A percentile compares a stretch with the other conserved stretches of the same genome.
Conservation (phyloP, 1,284 basidiomycete species). For the Fereydounia khargensis region DNA sequence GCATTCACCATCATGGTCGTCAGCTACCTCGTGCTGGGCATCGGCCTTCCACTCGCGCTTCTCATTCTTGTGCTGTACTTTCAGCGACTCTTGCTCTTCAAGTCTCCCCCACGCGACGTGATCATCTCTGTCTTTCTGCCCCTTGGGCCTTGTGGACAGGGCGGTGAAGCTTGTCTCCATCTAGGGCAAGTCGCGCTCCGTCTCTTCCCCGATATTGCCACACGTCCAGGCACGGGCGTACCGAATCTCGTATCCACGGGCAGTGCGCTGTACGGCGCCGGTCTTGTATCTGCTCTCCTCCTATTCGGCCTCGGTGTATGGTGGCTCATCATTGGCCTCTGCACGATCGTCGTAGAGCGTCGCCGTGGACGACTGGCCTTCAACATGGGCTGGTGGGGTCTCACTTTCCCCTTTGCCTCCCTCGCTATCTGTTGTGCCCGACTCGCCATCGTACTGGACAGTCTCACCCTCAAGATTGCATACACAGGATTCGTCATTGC, state of each 20-base stretch:
- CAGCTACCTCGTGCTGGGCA: conserved; percentile 38
- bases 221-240: conserved; percentile 10
- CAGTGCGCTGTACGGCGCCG: conserved; percentile 42
- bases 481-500: conserved; percentile 34
- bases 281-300: conserved; percentile 36
- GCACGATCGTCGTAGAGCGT: conserved; percentile 33
- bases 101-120: conserved; percentile 39
- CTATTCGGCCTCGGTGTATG: conserved; percentile 43
- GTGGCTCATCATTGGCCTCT: conserved; percentile 37
- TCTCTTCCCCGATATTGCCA: conserved; percentile 37
- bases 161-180: conserved; percentile 44
- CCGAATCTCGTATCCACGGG: conserved; percentile 30
- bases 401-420: conserved; percentile 39
- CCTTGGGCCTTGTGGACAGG: conserved; percentile 45
- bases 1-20: conserved; percentile 40
- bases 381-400: conserved; percentile 46
- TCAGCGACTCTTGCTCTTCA: conserved; percentile 44
- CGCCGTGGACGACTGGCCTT: conserved; percentile 29
- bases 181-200: conserved; percentile 23
- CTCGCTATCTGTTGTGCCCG: conserved; percentile 14
- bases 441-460: conserved; percentile 38
- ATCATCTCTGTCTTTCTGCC: conserved; percentile 47
- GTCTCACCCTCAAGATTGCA: conserved; percentile 35
- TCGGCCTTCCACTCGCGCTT: conserved; percentile 41
- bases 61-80: conserved; percentile 46